These are phyloP conservation scores for Pseudozyma hubeiensis DNA, from an alignment of 1,284 basidiomycete species.

Conservation along the genomic window DNA sequence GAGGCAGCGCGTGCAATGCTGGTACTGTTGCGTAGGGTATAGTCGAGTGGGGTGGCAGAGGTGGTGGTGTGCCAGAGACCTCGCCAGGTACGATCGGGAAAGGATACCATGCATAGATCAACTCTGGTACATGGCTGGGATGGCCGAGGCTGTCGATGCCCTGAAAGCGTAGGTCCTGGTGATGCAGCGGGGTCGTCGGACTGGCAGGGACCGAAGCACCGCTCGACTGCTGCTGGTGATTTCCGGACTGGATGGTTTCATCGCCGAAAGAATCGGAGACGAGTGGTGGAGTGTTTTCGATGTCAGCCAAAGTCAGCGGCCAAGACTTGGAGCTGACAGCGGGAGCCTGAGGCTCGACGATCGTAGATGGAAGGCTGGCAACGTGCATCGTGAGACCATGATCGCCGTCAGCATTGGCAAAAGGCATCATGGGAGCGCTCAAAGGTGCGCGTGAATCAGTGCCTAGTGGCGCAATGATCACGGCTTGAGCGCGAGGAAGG, in stretches of 20 bases:
- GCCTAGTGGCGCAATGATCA: too few species aligned
- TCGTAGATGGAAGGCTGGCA: not conserved
- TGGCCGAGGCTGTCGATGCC: not conserved
- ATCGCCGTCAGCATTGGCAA: too few species aligned
- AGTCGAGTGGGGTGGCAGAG: not conserved
- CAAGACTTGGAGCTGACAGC: not conserved
- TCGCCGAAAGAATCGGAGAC: not conserved
- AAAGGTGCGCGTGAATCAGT: too few species aligned
- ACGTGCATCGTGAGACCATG: too few species aligned
- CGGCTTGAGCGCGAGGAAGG: not conserved
- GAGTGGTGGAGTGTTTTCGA: not conserved
- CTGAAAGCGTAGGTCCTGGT: slow-evolving; percentile 2
- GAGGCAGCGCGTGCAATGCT: not conserved
- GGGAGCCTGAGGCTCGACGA: not conserved
- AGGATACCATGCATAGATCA: slow-evolving; percentile 6
- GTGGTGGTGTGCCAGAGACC: not conserved
- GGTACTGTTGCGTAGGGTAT: not conserved
- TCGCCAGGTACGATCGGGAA: not conserved
- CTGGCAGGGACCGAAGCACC: not conserved
- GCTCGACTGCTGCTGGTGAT: too few species aligned
- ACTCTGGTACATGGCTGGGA: slow-evolving; percentile 1
- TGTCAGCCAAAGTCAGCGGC: not conserved
- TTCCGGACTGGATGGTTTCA: too few species aligned
- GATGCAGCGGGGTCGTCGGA: not conserved
- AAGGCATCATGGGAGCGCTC: not conserved